These are phyloP conservation scores for Ceratorhiza oryzae-sativae DNA, from an alignment of 1,284 basidiomycete species.

Conservation along the genomic window DNA sequence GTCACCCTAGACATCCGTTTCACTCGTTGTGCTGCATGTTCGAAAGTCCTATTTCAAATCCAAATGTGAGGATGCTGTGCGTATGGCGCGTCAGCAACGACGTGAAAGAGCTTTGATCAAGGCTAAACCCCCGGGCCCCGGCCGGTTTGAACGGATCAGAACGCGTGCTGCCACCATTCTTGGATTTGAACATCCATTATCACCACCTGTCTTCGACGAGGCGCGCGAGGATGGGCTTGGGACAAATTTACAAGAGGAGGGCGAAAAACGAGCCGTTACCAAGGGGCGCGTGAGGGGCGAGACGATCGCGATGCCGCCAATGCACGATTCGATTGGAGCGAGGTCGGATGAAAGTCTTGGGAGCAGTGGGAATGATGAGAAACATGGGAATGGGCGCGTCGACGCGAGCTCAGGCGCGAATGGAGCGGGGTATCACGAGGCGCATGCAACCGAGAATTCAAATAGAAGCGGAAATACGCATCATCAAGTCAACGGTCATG, in stretches of 20 bases:
- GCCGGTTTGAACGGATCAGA: slow-evolving; percentile 9
- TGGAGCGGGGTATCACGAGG: not conserved
- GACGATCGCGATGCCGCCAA: slow-evolving; percentile 8
- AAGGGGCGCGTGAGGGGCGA: slow-evolving; percentile 20
- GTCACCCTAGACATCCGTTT: slow-evolving; percentile 12
- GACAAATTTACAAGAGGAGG: not conserved
- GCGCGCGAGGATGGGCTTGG: slow-evolving; percentile 13
- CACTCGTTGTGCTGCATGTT: slow-evolving; percentile 17
- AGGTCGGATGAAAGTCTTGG: slow-evolving; percentile 5
- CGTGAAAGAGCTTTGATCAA: slow-evolving; percentile 14
- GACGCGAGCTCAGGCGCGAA: slow-evolving; percentile 21
- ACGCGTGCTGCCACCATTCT: slow-evolving; percentile 27
- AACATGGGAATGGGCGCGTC: slow-evolving; percentile 9
- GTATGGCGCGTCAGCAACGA: slow-evolving; percentile 26
- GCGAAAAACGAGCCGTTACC: not conserved
- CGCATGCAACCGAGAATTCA: not conserved
- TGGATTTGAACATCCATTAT: not conserved
- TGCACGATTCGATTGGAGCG: not conserved
- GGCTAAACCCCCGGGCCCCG: not conserved
- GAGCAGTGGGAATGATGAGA: not conserved
- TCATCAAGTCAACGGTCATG: not conserved
- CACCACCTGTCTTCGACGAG: not conserved
- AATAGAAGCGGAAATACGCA: not conserved
- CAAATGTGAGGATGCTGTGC: slow-evolving; percentile 28
- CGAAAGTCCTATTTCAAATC: slow-evolving; percentile 33